phyloP scores from a whole-genome alignment of 129 eudicot species.

The Arctium minus region DNA sequence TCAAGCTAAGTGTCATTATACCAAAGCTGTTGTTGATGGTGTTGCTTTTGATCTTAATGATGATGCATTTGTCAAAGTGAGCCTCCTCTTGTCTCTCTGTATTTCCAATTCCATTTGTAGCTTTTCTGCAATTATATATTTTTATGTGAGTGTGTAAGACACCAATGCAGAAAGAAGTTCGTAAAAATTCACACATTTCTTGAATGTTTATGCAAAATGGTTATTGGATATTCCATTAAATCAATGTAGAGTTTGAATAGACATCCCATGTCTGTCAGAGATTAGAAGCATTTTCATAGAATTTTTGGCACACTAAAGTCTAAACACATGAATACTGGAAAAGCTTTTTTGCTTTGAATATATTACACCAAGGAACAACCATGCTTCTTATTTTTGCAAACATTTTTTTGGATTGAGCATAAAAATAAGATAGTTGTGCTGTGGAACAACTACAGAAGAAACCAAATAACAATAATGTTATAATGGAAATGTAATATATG shows the following conservation, averaged over 20 bases:
- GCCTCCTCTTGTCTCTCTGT: neutral
- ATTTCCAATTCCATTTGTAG: neutral
- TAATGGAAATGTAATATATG: neutral
- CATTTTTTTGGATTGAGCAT: neutral
- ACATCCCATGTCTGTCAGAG: neutral
- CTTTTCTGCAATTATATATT: neutral
- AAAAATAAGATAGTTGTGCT: neutral
- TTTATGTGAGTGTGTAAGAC: neutral
- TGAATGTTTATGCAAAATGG: neutral
- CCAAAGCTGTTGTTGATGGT: constrained; percentile 57
- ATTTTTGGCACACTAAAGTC: neutral
- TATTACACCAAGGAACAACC: neutral
- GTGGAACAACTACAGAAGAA: neutral
- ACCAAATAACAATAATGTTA: neutral
- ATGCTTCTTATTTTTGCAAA: neutral
- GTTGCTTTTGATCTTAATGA: constrained; percentile 35
- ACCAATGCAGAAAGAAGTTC: neutral
- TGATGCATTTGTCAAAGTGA: constrained; percentile 46
- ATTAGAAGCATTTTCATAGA: neutral
- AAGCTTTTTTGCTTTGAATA: neutral
- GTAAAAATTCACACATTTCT: neutral
- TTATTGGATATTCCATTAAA: neutral
- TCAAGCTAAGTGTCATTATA: constrained; percentile 58
- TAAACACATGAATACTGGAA: neutral
- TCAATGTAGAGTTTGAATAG: neutral